phyloP scores from a whole-genome alignment of 805 yeast genomes.

The Wickerhamiella slavikovae region DNA sequence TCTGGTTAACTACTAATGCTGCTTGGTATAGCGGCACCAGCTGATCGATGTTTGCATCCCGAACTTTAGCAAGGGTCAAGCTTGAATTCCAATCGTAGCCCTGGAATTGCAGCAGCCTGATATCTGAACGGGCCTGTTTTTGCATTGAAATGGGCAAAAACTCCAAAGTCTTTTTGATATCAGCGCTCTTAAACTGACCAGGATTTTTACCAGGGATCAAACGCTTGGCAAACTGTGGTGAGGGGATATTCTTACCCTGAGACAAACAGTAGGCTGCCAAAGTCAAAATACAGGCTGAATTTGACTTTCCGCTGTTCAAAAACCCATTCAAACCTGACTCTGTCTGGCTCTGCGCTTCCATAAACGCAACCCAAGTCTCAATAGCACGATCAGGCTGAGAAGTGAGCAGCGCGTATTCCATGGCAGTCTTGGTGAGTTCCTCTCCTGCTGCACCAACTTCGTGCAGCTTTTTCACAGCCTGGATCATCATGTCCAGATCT shows the following conservation, averaged over 20 bases:
- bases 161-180: no score
- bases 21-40: no score
- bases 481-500: background rate
- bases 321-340: no score
- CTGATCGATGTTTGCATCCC: slow-evolving; percentile 9
- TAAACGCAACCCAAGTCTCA: slow-evolving; percentile 17
- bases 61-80: slow-evolving; percentile 10
- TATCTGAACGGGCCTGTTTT: background rate
- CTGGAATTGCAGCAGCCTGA: no score
- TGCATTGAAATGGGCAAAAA: slow-evolving; percentile 8
- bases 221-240: slow-evolving; percentile 12
- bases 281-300: slow-evolving; percentile 14
- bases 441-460: slow-evolving; percentile 4
- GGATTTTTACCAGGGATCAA: no score
- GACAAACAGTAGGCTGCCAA: slow-evolving; percentile 15
- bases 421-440: slow-evolving; percentile 9
- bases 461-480: slow-evolving; percentile 1
- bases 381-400: slow-evolving; percentile 12
- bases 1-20: slow-evolving; percentile 2
- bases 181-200: no score
- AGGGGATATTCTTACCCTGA: slow-evolving; percentile 7
- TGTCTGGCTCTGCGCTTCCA: slow-evolving; percentile 12
- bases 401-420: slow-evolving; percentile 9
- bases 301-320: no score
- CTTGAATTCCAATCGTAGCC: slow-evolving; percentile 6